These are phyloP conservation scores for Annulohypoxylon bovei DNA, from an alignment of 495 filamentous ascomycete species.

Conservation along the genomic window DNA sequence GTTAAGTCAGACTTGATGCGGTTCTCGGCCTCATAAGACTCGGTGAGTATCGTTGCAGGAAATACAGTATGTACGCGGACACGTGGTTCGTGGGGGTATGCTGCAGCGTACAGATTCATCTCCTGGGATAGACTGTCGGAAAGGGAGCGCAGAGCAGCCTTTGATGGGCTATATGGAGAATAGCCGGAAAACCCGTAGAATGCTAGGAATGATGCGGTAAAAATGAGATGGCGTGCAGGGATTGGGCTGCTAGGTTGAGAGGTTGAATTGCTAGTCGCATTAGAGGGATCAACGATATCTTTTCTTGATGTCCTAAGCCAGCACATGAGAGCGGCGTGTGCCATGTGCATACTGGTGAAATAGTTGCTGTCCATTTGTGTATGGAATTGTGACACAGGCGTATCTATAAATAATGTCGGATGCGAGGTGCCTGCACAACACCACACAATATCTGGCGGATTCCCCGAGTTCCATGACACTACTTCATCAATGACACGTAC, in stretches of 20 bases:
- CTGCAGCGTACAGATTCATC: slow-evolving; percentile 74
- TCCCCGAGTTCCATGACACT: slow-evolving; percentile 75
- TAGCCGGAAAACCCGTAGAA: slow-evolving; percentile 81
- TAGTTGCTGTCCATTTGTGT: slow-evolving; percentile 86
- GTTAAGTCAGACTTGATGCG: slow-evolving; percentile 78
- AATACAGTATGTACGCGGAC: slow-evolving; percentile 81
- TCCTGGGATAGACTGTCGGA: slow-evolving; percentile 81
- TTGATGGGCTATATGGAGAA: slow-evolving; percentile 76
- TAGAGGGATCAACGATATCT: background rate
- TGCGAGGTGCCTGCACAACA: slow-evolving; percentile 76
- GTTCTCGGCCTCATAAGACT: slow-evolving; percentile 79
- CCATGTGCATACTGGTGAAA: slow-evolving; percentile 80
- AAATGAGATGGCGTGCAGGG: slow-evolving; percentile 74
- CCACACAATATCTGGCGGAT: slow-evolving; percentile 82
- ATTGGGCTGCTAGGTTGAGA: slow-evolving; percentile 22
- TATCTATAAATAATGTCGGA: slow-evolving; percentile 78
- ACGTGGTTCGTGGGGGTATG: slow-evolving; percentile 43
- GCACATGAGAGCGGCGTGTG: slow-evolving; percentile 68
- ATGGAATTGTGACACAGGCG: slow-evolving; percentile 64
- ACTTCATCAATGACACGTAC: slow-evolving; percentile 70
- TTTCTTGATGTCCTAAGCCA: slow-evolving; percentile 52
- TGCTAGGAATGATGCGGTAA: slow-evolving; percentile 76
- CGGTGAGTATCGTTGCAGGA: slow-evolving; percentile 76
- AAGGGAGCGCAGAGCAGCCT: slow-evolving; percentile 79
- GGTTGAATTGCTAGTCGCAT: background rate